Conservation (phyloP, 768 basidiomycete genomes). For the Hygrophoropsis aurantiaca region DNA sequence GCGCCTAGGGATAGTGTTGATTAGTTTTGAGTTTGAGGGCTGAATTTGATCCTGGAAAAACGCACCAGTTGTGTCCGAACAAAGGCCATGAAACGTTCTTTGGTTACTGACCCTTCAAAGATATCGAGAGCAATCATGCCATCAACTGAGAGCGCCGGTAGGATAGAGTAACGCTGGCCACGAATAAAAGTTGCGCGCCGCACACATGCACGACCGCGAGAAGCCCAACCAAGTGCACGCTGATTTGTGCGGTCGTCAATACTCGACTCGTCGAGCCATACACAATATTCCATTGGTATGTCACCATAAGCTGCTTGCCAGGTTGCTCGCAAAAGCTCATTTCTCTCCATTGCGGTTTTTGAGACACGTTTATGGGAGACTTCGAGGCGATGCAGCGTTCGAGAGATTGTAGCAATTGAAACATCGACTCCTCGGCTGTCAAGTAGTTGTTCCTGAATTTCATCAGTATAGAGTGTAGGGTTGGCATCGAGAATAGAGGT, state of each 20-base stretch:
- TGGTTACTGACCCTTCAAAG: conserved; percentile 31
- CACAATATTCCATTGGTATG: conserved; percentile 4
- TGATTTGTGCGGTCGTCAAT: conserved; percentile 12
- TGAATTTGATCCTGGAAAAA: neutral
- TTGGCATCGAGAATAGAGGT: conserved; percentile 18
- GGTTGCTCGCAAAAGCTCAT: too few species aligned
- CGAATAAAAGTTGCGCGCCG: conserved; percentile 20
- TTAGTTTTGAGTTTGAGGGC: too few species aligned
- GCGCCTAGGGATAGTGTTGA: conserved; percentile 15
- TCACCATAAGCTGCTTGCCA: neutral
- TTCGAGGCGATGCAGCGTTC: conserved; percentile 16
- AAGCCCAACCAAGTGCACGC: conserved; percentile 8
- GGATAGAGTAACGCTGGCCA: conserved; percentile 26
- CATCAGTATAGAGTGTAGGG: conserved; percentile 31
- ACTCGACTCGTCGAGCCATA: conserved; percentile 16
- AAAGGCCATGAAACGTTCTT: conserved; percentile 29
- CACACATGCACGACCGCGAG: conserved; percentile 22
- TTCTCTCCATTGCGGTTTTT: conserved; percentile 23
- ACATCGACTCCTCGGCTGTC: conserved; percentile 18
- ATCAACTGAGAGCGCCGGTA: conserved; percentile 26
- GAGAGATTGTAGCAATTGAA: conserved; percentile 30
- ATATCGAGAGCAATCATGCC: conserved; percentile 26
- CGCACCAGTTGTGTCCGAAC: conserved; percentile 10
- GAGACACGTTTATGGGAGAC: conserved; percentile 26
- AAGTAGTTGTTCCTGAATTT: conserved; percentile 27